Evolutionary conservation across 495 filamentous ascomycete genomes (phyloP).

Genomic region (Chlorociboria aeruginascens): DNA sequence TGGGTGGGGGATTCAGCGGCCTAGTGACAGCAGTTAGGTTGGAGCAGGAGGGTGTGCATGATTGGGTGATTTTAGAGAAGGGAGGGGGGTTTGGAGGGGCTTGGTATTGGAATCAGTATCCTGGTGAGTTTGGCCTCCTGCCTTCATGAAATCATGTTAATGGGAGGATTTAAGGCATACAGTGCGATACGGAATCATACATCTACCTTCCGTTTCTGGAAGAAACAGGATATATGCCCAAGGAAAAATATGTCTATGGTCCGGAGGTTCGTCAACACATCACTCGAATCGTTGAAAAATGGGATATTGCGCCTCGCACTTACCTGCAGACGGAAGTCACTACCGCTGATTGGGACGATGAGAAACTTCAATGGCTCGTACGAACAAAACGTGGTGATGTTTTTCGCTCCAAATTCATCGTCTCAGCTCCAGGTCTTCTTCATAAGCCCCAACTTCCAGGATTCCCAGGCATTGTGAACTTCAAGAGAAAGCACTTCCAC

Average conservation of each 20-base stretch:
- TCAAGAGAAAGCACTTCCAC: constrained; percentile 37
- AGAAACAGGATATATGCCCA: constrained; percentile 21
- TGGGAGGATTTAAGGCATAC: constrained; percentile 25
- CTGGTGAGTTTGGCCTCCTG: constrained; percentile 26
- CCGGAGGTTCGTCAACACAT: constrained; percentile 35
- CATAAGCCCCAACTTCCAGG: constrained; percentile 33
- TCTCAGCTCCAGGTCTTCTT: constrained; percentile 9
- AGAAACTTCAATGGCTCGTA: no score
- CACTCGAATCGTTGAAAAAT: constrained; percentile 24
- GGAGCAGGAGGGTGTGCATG: constrained; percentile 29
- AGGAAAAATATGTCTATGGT: constrained; percentile 16
- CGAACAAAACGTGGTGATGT: no score
- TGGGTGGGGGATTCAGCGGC: constrained; percentile 41
- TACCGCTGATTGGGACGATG: no score
- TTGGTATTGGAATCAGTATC: constrained; percentile 30
- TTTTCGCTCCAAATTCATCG: no score
- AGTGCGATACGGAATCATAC: constrained; percentile 22
- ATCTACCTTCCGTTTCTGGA: constrained; percentile 22
- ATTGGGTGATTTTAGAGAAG: constrained; percentile 31
- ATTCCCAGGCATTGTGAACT: constrained; percentile 30
- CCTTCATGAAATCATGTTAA: constrained; percentile 20
- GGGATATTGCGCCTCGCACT: background rate
- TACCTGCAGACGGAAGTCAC: no score
- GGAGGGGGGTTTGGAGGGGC: constrained; percentile 37
- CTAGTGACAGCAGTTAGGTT: constrained; percentile 31